A percentile compares a stretch with the other conserved stretches of the same genome.
phyloP scores from a whole-genome alignment of 129 eudicot species.

The Logfia minima region DNA sequence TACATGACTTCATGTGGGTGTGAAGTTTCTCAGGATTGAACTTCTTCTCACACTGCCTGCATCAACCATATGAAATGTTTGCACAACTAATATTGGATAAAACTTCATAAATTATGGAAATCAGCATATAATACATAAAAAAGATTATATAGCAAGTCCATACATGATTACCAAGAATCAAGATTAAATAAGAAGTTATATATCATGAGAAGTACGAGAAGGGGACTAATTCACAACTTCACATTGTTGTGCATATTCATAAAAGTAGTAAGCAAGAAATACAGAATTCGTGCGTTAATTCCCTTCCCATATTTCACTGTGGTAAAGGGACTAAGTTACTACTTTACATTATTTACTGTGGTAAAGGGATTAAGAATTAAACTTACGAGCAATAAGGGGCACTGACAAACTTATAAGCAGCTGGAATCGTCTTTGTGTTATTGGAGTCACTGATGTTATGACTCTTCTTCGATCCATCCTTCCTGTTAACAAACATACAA shows the following conservation, averaged over 20 bases:
- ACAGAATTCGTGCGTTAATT: too few relatives aligned
- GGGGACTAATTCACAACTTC: too few relatives aligned
- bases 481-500: conserved; percentile 21
- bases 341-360: neutral
- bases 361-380: neutral
- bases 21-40: conserved; percentile 73
- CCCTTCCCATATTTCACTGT: too few relatives aligned
- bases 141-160: neutral
- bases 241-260: too few relatives aligned
- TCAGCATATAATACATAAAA: too few relatives aligned
- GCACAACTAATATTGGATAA: neutral
- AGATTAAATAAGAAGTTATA: too few relatives aligned
- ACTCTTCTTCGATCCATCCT: conserved; percentile 32
- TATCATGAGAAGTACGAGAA: too few relatives aligned
- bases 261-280: too few relatives aligned
- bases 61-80: conserved; percentile 18
- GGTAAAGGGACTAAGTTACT: too few relatives aligned
- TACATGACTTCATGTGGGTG: conserved; percentile 73
- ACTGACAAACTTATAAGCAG: conserved; percentile 48
- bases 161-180: neutral
- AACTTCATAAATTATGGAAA: neutral
- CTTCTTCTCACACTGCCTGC: conserved; percentile 76
- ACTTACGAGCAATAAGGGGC: conserved; percentile 84
- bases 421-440: conserved; percentile 37
- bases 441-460: conserved; percentile 28